A percentile compares a stretch with the other conserved stretches of the same genome.
Evolutionary conservation across 2,329 filamentous ascomycete species (phyloP).

Genomic region (Fusarium dimerum): DNA sequence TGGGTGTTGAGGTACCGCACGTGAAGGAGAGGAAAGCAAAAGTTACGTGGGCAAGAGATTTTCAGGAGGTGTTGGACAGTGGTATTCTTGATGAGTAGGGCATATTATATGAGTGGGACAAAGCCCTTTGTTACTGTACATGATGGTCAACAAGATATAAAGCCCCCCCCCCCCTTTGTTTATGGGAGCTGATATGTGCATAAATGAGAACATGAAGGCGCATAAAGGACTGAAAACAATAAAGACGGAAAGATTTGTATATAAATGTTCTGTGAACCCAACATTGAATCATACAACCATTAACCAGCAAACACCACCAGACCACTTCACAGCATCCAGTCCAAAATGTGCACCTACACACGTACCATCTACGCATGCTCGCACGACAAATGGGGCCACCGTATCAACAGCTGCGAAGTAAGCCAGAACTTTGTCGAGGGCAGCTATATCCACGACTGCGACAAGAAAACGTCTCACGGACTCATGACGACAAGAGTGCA

Average conservation of each 20-base stretch:
- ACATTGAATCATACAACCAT: no score
- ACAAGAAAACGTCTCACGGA: constrained; percentile 20
- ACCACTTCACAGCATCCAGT: background rate
- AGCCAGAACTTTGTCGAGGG: constrained; percentile 15
- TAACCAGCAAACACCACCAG: background rate
- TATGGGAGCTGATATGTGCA: background rate
- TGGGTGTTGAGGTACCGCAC: constrained; percentile 42
- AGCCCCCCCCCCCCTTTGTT: background rate
- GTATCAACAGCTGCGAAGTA: constrained; percentile 22
- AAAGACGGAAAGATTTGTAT: no score
- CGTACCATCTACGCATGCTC: constrained; percentile 28
- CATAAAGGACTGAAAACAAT: no score
- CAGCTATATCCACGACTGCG: constrained; percentile 18
- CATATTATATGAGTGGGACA: background rate
- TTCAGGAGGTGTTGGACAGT: constrained; percentile 42
- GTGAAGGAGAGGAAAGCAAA: constrained; percentile 26
- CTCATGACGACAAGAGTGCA: constrained; percentile 21
- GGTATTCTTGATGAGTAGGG: constrained; percentile 21
- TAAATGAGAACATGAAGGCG: no score
- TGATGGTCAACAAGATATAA: no score
- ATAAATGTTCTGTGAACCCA: no score
- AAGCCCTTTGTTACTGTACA: background rate
- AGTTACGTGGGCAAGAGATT: constrained; percentile 46
- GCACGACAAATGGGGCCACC: constrained; percentile 29
- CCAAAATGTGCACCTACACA: constrained; percentile 26